These are phyloP conservation scores for Fusarium sp. DNA, from an alignment of 2,329 filamentous ascomycete species.

Conservation along the genomic window DNA sequence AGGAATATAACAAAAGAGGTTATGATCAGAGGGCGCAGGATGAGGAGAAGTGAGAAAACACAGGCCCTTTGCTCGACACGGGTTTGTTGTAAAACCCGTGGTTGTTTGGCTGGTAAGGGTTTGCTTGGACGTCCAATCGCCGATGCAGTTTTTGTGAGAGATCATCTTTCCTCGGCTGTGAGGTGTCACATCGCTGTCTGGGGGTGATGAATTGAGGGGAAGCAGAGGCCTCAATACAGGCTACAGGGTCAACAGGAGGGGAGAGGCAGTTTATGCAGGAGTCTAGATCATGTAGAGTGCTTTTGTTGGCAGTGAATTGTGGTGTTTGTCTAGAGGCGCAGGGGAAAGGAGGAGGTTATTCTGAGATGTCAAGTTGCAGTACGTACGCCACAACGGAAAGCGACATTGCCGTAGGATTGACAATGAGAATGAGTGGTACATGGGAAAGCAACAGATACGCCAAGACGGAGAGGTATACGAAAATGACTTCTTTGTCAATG, in stretches of 20 bases:
- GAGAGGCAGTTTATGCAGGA: constrained; percentile 11
- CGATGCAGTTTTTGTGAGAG: constrained; percentile 33
- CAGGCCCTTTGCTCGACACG: neutral
- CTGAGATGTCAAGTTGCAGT: constrained; percentile 17
- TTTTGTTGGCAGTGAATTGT: neutral
- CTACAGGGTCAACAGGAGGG: neutral
- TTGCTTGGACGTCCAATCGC: neutral
- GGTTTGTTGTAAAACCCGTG: neutral
- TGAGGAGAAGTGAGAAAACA: neutral
- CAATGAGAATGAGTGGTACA: neutral
- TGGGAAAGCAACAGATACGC: neutral
- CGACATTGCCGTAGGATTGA: neutral
- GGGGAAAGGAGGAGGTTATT: neutral
- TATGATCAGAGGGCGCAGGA: constrained; percentile 13
- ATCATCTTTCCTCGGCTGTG: constrained; percentile 30
- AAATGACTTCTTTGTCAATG: constrained; percentile 10
- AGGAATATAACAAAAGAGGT: constrained; percentile 5
- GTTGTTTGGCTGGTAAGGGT: neutral
- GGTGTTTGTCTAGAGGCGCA: neutral
- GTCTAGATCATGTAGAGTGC: neutral
- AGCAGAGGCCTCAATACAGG: constrained; percentile 16
- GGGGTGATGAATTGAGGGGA: constrained; percentile 24
- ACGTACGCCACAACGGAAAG: constrained; percentile 25
- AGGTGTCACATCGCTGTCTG: constrained; percentile 23
- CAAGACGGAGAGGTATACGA: constrained; percentile 19